Evolutionary conservation across 2,329 filamentous ascomycete species (phyloP).

Genomic region (Penicillium italicum): DNA sequence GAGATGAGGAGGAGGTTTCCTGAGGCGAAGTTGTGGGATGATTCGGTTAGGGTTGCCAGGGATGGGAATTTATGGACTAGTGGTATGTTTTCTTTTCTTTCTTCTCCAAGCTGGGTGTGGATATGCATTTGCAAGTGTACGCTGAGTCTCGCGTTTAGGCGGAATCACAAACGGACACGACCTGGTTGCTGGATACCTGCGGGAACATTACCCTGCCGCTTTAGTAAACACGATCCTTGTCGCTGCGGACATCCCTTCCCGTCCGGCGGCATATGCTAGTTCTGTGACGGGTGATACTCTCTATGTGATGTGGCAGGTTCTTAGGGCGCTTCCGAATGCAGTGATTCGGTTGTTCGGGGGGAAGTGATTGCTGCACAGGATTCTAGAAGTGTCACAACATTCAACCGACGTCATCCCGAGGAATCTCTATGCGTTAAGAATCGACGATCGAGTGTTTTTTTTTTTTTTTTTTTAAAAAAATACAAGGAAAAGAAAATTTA

Average conservation of each 20-base stretch:
- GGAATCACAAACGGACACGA: constrained; percentile 30
- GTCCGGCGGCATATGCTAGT: constrained; percentile 26
- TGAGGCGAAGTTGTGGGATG: constrained; percentile 21
- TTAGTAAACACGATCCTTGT: constrained; percentile 33
- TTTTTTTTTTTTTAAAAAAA: not conserved
- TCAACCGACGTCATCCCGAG: constrained; percentile 8
- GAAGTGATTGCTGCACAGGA: not conserved
- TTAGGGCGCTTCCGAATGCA: constrained; percentile 14
- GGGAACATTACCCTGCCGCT: constrained; percentile 18
- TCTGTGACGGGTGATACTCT: constrained; percentile 4
- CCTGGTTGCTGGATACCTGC: constrained; percentile 23
- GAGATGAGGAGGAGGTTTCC: constrained; percentile 24
- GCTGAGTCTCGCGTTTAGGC: constrained; percentile 6
- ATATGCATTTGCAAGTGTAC: too few species aligned
- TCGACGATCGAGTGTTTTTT: not conserved
- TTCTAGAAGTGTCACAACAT: not conserved
- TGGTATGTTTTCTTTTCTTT: constrained; percentile 11
- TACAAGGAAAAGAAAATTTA: too few species aligned
- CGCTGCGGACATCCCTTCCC: constrained; percentile 34
- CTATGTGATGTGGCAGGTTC: constrained; percentile 19
- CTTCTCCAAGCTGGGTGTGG: not conserved
- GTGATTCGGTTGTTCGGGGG: constrained; percentile 3
- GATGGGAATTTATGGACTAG: constrained; percentile 29
- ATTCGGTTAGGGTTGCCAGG: constrained; percentile 13
- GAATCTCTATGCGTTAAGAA: not conserved